These are phyloP conservation scores for Areca catechu DNA, from an alignment of 176 grass and related monocot genomes.

Conservation along the genomic window DNA sequence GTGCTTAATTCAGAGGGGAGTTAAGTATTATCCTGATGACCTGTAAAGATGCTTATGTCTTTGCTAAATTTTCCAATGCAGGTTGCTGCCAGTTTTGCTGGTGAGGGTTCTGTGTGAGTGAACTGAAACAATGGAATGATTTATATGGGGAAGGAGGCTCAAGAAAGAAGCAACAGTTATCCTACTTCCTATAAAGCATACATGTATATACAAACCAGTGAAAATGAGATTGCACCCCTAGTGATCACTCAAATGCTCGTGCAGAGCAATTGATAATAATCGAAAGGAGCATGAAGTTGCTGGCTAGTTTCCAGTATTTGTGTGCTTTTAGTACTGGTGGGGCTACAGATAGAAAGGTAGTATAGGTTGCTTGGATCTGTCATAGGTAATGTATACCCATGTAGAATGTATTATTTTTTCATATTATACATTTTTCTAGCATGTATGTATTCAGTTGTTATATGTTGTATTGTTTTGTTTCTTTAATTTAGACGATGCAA, in stretches of 20 bases:
- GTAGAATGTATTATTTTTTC: too few species aligned
- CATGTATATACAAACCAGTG: background rate
- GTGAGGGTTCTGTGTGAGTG: background rate
- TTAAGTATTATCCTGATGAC: too few species aligned
- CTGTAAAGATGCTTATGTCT: too few species aligned
- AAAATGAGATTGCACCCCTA: background rate
- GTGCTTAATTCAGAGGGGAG: too few species aligned
- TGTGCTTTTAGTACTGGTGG: too few species aligned
- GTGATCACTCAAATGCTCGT: background rate
- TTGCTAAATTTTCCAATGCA: constrained; percentile 17
- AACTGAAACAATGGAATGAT: constrained; percentile 1
- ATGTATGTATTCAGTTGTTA: too few species aligned
- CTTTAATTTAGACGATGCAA: too few species aligned
- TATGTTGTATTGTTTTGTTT: too few species aligned
- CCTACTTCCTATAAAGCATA: background rate
- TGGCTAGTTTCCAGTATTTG: background rate
- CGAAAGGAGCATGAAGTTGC: background rate
- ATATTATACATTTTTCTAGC: too few species aligned
- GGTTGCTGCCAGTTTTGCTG: constrained; percentile 37
- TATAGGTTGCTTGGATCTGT: too few species aligned
- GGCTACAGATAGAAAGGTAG: too few species aligned
- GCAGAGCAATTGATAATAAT: background rate
- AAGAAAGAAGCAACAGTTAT: background rate
- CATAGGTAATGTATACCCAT: too few species aligned
- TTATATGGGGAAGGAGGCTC: constrained; percentile 1